A percentile compares a stretch with the other conserved stretches of the same genome.
These are phyloP conservation scores for Elsinoe batatas DNA, from an alignment of 2,329 filamentous ascomycete species.

Conservation along the genomic window DNA sequence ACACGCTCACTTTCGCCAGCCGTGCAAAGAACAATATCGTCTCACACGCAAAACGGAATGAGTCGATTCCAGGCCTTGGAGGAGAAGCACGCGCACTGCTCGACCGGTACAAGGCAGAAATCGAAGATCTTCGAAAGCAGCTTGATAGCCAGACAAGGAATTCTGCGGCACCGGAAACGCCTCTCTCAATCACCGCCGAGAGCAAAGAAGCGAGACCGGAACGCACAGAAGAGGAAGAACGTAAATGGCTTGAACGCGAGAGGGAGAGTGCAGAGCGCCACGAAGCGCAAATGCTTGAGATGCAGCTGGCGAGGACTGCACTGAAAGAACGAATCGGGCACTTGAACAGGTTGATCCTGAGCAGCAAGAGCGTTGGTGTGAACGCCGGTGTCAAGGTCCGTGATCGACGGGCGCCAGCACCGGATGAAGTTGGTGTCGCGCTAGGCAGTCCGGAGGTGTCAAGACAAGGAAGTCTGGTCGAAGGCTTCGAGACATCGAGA, in stretches of 20 bases:
- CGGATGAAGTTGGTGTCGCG: slow-evolving; percentile 12
- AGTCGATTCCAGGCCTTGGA: slow-evolving; percentile 68
- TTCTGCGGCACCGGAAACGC: neutral
- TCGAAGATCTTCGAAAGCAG: slow-evolving; percentile 67
- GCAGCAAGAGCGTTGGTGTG: slow-evolving; percentile 90
- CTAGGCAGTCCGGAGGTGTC: slow-evolving; percentile 8
- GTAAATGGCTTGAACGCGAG: slow-evolving; percentile 59
- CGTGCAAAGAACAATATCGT: slow-evolving; percentile 97
- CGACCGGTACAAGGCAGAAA: slow-evolving; percentile 90
- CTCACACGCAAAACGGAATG: slow-evolving; percentile 89
- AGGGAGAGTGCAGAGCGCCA: slow-evolving; percentile 77
- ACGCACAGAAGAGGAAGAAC: slow-evolving; percentile 58
- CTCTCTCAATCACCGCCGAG: neutral
- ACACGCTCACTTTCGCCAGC: slow-evolving; percentile 93
- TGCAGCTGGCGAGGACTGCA: slow-evolving; percentile 91
- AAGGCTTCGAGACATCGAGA: neutral
- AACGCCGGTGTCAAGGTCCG: slow-evolving; percentile 51
- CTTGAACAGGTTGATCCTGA: slow-evolving; percentile 86
- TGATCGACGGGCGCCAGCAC: slow-evolving; percentile 20
- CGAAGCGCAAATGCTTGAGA: slow-evolving; percentile 96
- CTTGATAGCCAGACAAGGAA: slow-evolving; percentile 59
- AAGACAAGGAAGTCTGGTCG: neutral
- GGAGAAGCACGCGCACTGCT: slow-evolving; percentile 75
- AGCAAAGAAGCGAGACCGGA: slow-evolving; percentile 35
- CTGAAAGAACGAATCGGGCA: slow-evolving; percentile 97